Base-by-base conservation (phyloP, 208 protist genomes). In the Crithidia fasciculata region DNA sequence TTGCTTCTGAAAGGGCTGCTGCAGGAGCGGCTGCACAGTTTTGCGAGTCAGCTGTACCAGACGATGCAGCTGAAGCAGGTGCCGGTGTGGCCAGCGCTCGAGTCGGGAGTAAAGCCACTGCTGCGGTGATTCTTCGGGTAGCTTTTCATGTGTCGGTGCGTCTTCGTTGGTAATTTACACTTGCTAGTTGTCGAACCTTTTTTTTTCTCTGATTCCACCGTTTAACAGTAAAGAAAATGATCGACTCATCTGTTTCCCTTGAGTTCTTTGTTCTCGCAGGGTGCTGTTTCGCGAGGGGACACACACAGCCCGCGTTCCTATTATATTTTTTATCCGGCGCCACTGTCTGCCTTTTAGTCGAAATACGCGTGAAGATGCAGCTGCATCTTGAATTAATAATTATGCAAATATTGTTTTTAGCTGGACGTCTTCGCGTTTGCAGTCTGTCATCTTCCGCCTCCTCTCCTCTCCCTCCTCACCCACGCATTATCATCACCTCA, bases 1-100 rank as follows among this genome's bases (percentile, higher is more conserved):
- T 74, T 95, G 57, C 71, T 96, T 5, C 75, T 96, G 9, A 96
- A 96, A 57, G 92, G 92, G 0, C 75, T 96, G 19, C 58, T 96
- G 37, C 85, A 68, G 66, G 79, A 95, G 75, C 76, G 84, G 43
- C 74, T 95, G 53, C 60, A 82, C 62, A 80, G 68, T 54, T 95
- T 92, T 78, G 89, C 92, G 0, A 13, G 36, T 28, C 89, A 96
- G 73, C 77, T 96, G 61, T 83, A 94, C 56, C 62, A 63, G 39
- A 93, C 84, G 5, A 96, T 96, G 92, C 60, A 75, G 47, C 44
- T 7, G 15, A 96, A 95, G 69, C 28, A 81, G 28, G 89, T 96
- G 54, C 81, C 87, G 16, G 87, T 96, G 39, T 96, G 92, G 90
- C 85, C 90, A 4, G 85, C 82, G 8, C 70, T 96, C 3, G 83